Conservation (phyloP, 225 moss, liverwort and hornwort species). For the Ulota crispa region DNA sequence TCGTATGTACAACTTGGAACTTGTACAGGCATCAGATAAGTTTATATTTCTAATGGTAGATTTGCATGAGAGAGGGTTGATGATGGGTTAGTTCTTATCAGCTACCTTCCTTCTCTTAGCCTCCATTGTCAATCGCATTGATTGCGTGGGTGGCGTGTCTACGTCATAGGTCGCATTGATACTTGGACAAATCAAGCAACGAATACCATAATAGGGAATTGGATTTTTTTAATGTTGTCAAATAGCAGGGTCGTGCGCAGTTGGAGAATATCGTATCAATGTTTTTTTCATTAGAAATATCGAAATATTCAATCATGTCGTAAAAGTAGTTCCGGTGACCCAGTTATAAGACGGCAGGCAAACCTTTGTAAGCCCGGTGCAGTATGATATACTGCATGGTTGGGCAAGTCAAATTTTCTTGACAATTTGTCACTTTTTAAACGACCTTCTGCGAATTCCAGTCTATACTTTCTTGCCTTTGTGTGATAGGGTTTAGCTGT, state of each 20-base stretch:
- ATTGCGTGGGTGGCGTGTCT: slow-evolving; percentile 29
- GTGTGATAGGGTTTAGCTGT: not conserved
- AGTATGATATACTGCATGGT: not conserved
- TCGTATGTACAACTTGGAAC: slow-evolving; percentile 5
- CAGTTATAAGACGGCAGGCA: not conserved
- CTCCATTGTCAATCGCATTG: slow-evolving; percentile 42
- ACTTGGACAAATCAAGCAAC: slow-evolving; percentile 21
- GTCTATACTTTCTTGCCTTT: not conserved
- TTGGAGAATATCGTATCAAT: slow-evolving; percentile 14
- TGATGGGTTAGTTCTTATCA: slow-evolving; percentile 12
- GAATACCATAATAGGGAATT: not conserved
- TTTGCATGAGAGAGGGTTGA: slow-evolving; percentile 24
- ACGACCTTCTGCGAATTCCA: not conserved
- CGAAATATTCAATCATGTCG: not conserved
- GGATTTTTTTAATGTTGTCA: slow-evolving; percentile 8
- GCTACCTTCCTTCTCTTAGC: slow-evolving; percentile 21
- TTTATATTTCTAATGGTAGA: slow-evolving; percentile 11
- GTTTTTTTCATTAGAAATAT: not conserved
- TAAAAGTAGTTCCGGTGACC: not conserved
- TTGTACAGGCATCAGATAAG: slow-evolving; percentile 30
- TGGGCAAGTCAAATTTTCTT: not conserved
- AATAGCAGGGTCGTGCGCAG: not conserved
- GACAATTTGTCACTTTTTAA: not conserved
- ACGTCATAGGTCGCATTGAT: slow-evolving; percentile 15
- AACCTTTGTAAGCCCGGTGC: not conserved